These are phyloP conservation scores for Saccharomyces hybrid DNA, from an alignment of 1,139 yeast species.

Conservation along the genomic window DNA sequence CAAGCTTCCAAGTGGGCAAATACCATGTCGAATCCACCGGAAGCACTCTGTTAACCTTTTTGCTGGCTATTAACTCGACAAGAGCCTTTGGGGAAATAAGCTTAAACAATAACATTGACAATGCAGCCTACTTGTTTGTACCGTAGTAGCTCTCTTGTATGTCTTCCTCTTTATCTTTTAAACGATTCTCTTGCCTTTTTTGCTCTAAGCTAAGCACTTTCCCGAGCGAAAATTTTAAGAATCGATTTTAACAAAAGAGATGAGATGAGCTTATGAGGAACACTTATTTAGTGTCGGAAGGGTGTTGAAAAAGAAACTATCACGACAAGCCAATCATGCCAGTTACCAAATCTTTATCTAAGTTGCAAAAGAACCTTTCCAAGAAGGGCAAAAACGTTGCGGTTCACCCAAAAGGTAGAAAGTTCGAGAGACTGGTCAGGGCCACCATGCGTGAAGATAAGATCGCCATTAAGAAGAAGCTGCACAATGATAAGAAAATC, in stretches of 20 bases:
- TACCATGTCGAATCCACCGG: constrained; percentile 92
- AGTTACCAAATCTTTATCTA: constrained; percentile 60
- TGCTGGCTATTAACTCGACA: constrained; percentile 9
- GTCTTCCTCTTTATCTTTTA: background rate
- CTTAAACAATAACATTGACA: constrained; percentile 23
- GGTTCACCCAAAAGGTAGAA: constrained; percentile 83
- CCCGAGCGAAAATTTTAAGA: constrained; percentile 2
- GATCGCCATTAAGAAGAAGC: constrained; percentile 49
- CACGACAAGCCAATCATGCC: constrained; percentile 48
- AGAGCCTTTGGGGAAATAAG: constrained; percentile 26
- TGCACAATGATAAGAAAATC: constrained; percentile 51
- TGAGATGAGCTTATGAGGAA: background rate
- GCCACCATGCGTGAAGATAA: constrained; percentile 78
- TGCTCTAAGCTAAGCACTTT: background rate
- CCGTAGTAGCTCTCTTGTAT: too few relatives aligned
- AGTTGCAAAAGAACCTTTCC: constrained; percentile 54
- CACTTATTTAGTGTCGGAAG: background rate
- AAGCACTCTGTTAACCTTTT: constrained; percentile 37
- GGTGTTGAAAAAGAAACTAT: background rate
- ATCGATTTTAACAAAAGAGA: background rate
- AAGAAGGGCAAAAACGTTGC: constrained; percentile 34
- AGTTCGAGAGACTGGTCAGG: constrained; percentile 71
- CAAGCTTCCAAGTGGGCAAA: constrained; percentile 64
- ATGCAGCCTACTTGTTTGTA: background rate
- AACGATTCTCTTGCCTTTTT: background rate